phyloP scores from a whole-genome alignment of 192 early-diverging fungal species.

The Linderina pennispora region DNA sequence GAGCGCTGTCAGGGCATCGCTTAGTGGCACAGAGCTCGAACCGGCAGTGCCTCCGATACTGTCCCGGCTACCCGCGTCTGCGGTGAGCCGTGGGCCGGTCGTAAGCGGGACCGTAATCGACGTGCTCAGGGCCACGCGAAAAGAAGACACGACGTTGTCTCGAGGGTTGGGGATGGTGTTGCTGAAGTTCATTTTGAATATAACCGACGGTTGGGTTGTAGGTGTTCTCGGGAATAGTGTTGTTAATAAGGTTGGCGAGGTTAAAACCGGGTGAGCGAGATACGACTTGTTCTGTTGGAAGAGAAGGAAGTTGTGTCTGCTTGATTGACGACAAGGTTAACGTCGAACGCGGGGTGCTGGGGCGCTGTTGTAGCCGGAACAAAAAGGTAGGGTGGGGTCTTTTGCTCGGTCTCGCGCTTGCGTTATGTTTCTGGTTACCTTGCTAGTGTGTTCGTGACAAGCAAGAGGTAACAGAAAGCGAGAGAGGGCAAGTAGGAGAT shows the following conservation, averaged over 20 bases:
- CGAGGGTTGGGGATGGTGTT: not conserved
- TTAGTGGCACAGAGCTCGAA: too few species aligned
- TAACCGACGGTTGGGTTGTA: not conserved
- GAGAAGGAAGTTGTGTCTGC: constrained; percentile 22
- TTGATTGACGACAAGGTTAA: constrained; percentile 27
- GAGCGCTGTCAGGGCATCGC: constrained; percentile 13
- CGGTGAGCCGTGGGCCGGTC: too few species aligned
- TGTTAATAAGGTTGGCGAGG: constrained; percentile 3
- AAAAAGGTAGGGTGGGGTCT: too few species aligned
- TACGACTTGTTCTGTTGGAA: constrained; percentile 9
- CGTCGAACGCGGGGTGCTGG: too few species aligned
- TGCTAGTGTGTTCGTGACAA: too few species aligned
- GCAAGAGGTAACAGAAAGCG: too few species aligned
- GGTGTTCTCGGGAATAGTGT: constrained; percentile 3
- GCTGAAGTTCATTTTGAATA: not conserved
- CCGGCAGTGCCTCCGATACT: too few species aligned
- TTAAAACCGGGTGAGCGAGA: constrained; percentile 2
- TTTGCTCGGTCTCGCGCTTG: too few species aligned
- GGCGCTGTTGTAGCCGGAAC: too few species aligned
- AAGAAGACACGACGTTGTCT: not conserved
- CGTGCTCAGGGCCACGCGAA: not conserved
- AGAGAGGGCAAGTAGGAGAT: too few species aligned
- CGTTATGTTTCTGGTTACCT: too few species aligned
- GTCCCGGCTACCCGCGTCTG: too few species aligned
- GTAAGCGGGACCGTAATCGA: not conserved